Base-by-base conservation (phyloP, 306 rosid species). In the Hylodesmum podocarpum region DNA sequence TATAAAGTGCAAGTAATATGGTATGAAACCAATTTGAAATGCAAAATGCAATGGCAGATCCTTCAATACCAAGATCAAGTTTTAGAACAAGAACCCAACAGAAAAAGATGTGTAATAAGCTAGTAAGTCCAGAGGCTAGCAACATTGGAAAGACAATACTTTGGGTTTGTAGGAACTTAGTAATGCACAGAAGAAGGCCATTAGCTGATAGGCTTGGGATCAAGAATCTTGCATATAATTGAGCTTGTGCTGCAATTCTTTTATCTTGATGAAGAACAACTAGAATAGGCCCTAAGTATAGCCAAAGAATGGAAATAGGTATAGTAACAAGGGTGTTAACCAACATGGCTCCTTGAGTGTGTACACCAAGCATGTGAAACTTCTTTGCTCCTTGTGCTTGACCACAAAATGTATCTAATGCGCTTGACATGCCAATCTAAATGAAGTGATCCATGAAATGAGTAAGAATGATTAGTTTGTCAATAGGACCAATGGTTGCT, bases 361-460 rank as follows among this genome's bases (percentile, higher is more conserved):
- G 91, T 69, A 89, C 80, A 0, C 96, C 94, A 66, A 90, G 47
- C 89, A 87, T 73, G 14, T 77, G 88, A 68, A 87, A 85, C 13
- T 85, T 89, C 70, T 83, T 54, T 78, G 97, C 96, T 74, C 94
- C 94, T 78, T 78, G 87, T 16, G 93, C 83, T 77, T 93, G 97
- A 3, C 96, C 96, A 22, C 93, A 90, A 19, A 90, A 87, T 14
- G 97, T 89, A 66, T 89, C 97, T 55, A 93, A 22, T 15, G 93
- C 89, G 36, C 91, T 80, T 24, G 94, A 84, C 90, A 93, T 15
- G 34, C 97, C 97, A 81, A 86, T 27, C 97, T 90, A 51, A 12
- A 76, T 36, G 21, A 37, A 39, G 19, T 47, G 8, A n/a, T 2
- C 25, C 24, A 19, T 27, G 28, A 47, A 46, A 44, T 36, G 18